phyloP scores from a whole-genome alignment of 1,139 yeast genomes.

The Zygosaccharomyces sapae region DNA sequence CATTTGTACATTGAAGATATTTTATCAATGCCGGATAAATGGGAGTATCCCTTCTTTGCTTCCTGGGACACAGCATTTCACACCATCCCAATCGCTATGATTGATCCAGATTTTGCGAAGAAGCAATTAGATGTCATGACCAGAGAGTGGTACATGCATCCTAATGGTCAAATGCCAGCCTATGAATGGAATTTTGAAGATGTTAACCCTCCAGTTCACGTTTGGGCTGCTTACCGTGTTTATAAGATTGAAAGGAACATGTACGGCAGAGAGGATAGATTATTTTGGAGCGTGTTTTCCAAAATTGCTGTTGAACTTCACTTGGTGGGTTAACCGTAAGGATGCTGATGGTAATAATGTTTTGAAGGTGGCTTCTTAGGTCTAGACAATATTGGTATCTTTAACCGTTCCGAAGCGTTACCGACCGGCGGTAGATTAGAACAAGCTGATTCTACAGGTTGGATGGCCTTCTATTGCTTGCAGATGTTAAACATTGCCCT shows the following conservation, averaged over 20 bases:
- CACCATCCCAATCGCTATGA: conserved; percentile 89
- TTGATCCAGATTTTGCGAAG: conserved; percentile 92
- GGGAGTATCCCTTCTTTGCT: conserved; percentile 97
- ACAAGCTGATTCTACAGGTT: conserved; percentile 96
- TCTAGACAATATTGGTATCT: conserved; percentile 87
- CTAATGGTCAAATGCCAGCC: conserved; percentile 97
- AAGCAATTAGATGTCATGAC: conserved; percentile 82
- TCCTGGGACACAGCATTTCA: conserved; percentile 99
- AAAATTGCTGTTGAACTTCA: conserved; percentile 80
- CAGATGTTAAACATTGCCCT: conserved; percentile 93
- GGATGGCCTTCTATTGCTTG: conserved; percentile 94
- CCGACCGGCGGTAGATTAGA: conserved; percentile 92
- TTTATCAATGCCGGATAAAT: conserved; percentile 87
- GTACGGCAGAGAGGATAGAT: conserved; percentile 77
- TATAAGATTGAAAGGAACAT: conserved; percentile 85
- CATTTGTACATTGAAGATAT: conserved; percentile 87
- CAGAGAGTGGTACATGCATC: conserved; percentile 98
- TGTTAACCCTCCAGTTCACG: conserved; percentile 97
- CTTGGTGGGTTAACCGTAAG: conserved; percentile 98
- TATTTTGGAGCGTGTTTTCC: conserved; percentile 90
- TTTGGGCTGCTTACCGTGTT: conserved; percentile 92
- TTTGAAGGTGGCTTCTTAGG: conserved; percentile 94
- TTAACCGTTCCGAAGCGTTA: conserved; percentile 88
- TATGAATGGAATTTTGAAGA: conserved; percentile 97
- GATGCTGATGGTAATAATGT: conserved; percentile 86